Percentiles rank a stretch among this genome's conserved stretches.
Evolutionary conservation across 495 filamentous ascomycete genomes (phyloP).

Genomic region (Cercophora newfieldiana): DNA sequence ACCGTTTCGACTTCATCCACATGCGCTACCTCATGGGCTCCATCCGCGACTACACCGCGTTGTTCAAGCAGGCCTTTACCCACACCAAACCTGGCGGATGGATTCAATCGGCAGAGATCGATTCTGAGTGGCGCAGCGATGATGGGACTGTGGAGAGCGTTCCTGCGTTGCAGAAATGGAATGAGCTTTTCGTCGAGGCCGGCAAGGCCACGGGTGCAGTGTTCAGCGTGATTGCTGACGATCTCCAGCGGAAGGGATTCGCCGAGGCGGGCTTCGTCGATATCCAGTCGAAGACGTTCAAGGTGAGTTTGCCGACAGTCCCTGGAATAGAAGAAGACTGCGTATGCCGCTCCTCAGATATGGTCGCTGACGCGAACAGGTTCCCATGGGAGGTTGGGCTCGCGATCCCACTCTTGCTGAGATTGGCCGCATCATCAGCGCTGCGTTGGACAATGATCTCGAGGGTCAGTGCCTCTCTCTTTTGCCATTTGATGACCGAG

Average conservation of each 20-base stretch:
- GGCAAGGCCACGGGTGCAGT: background rate
- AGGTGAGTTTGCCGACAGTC: background rate
- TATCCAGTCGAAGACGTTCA: constrained; percentile 1
- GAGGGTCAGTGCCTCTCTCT: background rate
- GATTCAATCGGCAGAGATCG: background rate
- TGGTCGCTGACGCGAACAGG: background rate
- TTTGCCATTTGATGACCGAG: background rate
- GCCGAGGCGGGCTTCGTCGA: background rate
- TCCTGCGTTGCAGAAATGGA: constrained; percentile 1
- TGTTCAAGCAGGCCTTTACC: background rate
- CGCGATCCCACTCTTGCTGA: background rate
- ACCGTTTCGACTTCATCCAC: constrained; percentile 3
- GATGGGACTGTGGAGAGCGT: background rate
- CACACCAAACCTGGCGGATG: background rate
- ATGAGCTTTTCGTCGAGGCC: background rate
- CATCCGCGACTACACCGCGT: background rate
- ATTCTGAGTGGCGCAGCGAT: background rate
- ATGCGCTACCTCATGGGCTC: constrained; percentile 3
- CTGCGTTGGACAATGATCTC: background rate
- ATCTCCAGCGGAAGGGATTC: background rate
- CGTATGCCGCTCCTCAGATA: background rate
- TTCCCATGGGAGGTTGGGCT: constrained; percentile 8
- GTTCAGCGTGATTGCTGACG: constrained; percentile 4
- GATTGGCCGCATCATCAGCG: background rate
- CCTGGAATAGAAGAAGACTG: background rate